Base-by-base conservation (phyloP, 768 basidiomycete genomes). In the Ramaria sp. region DNA sequence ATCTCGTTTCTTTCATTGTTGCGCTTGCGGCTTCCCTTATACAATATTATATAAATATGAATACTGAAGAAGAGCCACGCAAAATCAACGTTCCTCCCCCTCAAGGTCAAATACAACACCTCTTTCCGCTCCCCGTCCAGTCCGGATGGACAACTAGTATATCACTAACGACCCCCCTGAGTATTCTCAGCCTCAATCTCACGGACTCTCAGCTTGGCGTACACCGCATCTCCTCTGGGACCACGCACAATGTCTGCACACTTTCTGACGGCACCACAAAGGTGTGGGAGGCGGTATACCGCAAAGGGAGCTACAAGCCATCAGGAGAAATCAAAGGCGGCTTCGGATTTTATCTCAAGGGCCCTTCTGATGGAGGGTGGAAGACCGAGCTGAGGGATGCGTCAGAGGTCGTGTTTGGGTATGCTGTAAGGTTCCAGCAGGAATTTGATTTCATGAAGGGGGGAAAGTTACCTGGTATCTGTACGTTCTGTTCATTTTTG, bases 381-480 rank as follows among this genome's bases (percentile, higher is more conserved):
- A 34, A 20, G 46, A 19, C 22, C 20, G n/a, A 38, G n/a, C 31
- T 57, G 19, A n/a, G 13, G 13, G 20, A 37, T 24, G n/a, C 45
- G 12, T 30, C 47, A 65, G 84, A 87, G 62, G 78, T 80, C 12
- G 81, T 81, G 2, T 78, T 88, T 61, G 78, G 68, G 4, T 79
- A 78, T 70, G 79, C 81, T 0, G 77, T 84, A 33, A 82, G 71
- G 70, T 85, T 88, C 70, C 70, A 76, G 31, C 65, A 74, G 13
- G 84, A 78, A 30, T 87, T 84, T 66, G 73, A 74, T n/a, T 87
- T 78, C 70, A 73, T 79, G 61, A 75, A 74, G 62, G 85, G 86
- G 57, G 86, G 86, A 45, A 88, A 86, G 67, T 73, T 88, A 24
- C 86, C 85, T 19, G 86, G 85, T 61, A 67, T 87, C 62, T 86